A percentile compares a stretch with the other conserved stretches of the same genome.
phyloP scores from a whole-genome alignment of 441 rosid genomes.

The Croton setiger region DNA sequence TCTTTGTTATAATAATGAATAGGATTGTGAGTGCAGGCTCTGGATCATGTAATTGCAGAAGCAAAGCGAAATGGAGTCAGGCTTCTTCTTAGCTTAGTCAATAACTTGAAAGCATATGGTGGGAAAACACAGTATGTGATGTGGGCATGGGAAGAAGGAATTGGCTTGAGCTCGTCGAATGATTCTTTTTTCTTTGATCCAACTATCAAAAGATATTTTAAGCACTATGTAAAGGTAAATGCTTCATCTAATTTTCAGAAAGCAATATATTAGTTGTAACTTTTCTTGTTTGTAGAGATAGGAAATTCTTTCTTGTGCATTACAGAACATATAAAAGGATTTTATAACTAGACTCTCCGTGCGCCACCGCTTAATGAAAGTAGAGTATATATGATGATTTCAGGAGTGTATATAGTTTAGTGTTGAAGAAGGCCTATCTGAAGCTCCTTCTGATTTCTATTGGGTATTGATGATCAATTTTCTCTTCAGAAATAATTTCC shows the following conservation, averaged over 20 bases:
- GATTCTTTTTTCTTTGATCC: constrained; percentile 98
- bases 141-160: constrained; percentile 96
- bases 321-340: background rate
- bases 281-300: too few relatives aligned
- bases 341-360: background rate
- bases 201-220: constrained; percentile 80
- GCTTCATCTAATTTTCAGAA: constrained; percentile 5
- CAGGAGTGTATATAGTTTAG: background rate
- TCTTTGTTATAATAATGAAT: constrained; percentile 13
- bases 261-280: background rate
- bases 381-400: background rate
- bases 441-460: background rate
- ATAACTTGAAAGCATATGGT: constrained; percentile 83
- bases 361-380: background rate
- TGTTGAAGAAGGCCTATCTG: background rate
- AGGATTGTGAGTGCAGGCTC: constrained; percentile 49
- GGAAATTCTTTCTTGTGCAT: background rate
- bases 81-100: constrained; percentile 78
- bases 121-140: constrained; percentile 92
- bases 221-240: constrained; percentile 62
- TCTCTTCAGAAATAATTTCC: background rate
- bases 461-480: background rate
- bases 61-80: constrained; percentile 64
- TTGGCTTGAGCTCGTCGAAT: constrained; percentile 84
- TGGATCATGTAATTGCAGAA: constrained; percentile 90